Conservation (phyloP, 441 rosid genomes). For the Populus tomentosa region DNA sequence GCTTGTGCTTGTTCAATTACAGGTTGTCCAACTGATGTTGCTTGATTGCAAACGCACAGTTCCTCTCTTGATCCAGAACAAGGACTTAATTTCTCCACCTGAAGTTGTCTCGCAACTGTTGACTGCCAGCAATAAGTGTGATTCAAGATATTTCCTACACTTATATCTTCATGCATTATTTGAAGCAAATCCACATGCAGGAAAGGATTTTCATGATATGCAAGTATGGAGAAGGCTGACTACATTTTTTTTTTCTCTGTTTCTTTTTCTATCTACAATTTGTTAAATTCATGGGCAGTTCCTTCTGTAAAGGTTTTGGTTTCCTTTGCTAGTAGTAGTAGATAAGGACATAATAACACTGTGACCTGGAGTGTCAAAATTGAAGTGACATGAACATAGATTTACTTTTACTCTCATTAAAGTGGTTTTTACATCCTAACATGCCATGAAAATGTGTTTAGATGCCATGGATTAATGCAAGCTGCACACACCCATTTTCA, state of each 20-base stretch:
- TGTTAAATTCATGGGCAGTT: not conserved
- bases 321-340: slow-evolving; percentile 3
- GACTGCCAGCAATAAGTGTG: slow-evolving; percentile 55
- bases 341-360: not conserved
- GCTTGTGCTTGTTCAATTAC: slow-evolving; percentile 23
- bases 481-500: not conserved
- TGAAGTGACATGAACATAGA: not conserved
- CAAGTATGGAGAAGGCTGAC: slow-evolving; percentile 47
- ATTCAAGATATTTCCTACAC: slow-evolving; percentile 82
- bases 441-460: not conserved
- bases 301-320: not conserved
- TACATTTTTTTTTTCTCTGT: not conserved
- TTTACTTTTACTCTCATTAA: not conserved
- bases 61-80: slow-evolving; percentile 73
- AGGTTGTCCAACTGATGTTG: slow-evolving; percentile 93
- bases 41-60: slow-evolving; percentile 87
- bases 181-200: slow-evolving; percentile 76
- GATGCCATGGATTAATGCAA: not conserved
- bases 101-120: slow-evolving; percentile 81
- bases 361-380: not conserved
- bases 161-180: slow-evolving; percentile 75
- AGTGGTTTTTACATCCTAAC: not conserved
- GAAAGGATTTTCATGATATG: slow-evolving; percentile 95
- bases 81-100: slow-evolving; percentile 72
- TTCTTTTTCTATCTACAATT: not conserved